Percentiles rank a stretch among this genome's conserved stretches.
These are phyloP conservation scores for Hypoxylon sp. DNA, from an alignment of 2,329 filamentous ascomycete genomes.

Conservation along the genomic window DNA sequence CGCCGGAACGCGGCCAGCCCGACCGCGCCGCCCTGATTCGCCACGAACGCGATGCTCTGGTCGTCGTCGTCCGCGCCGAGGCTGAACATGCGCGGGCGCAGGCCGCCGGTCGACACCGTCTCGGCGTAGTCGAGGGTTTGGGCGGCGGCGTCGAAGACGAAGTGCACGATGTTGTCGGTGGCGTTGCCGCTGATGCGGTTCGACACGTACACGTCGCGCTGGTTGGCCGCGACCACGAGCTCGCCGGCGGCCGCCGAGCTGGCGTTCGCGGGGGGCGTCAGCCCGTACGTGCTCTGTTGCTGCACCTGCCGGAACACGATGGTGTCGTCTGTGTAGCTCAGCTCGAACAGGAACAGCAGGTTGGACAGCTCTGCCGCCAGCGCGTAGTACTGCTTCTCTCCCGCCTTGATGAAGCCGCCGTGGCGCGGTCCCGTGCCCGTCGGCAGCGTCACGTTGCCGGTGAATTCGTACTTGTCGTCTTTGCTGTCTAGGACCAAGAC, in stretches of 20 bases:
- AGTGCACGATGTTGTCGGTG: conserved; percentile 59
- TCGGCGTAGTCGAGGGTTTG: conserved; percentile 36
- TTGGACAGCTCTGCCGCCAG: conserved; percentile 58
- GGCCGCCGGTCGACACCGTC: conserved; percentile 39
- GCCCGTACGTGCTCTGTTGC: conserved; percentile 53
- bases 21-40: conserved; percentile 54
- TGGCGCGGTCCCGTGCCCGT: conserved; percentile 60
- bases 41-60: conserved; percentile 53
- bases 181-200: conserved; percentile 58
- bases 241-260: conserved; percentile 55
- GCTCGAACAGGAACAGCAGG: conserved; percentile 53
- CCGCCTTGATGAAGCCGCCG: conserved; percentile 55
- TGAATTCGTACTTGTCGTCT: conserved; percentile 52
- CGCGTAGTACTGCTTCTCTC: conserved; percentile 54
- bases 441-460: conserved; percentile 47
- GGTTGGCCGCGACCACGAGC: conserved; percentile 53
- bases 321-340: conserved; percentile 50
- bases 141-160: conserved; percentile 46
- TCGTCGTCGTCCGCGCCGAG: conserved; percentile 46
- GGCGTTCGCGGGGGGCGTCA: conserved; percentile 48
- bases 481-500: conserved; percentile 56
- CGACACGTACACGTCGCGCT: conserved; percentile 58
- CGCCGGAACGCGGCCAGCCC: conserved; percentile 54
- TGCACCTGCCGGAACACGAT: conserved; percentile 51
- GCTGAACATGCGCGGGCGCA: conserved; percentile 59